Evolutionary conservation across 805 yeast genomes (phyloP).

Genomic region (Tetrapisispora arboricola): DNA sequence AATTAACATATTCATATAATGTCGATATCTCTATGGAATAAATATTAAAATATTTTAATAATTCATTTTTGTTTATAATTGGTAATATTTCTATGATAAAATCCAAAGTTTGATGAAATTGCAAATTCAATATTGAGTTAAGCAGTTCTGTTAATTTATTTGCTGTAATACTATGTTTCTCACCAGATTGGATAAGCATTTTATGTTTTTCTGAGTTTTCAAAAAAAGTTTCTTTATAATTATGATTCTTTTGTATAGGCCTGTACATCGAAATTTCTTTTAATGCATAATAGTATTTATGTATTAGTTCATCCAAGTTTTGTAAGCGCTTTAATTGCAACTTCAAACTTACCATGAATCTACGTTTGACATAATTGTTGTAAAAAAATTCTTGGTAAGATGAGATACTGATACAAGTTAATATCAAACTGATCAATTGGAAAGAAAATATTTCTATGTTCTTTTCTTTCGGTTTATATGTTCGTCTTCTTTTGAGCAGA

Average conservation of each 20-base stretch:
- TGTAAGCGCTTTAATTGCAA: slow-evolving; percentile 10
- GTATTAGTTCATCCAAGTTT: slow-evolving; percentile 18
- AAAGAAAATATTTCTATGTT: neutral
- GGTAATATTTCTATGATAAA: slow-evolving; percentile 23
- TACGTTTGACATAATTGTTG: slow-evolving; percentile 13
- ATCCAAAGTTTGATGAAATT: slow-evolving; percentile 19
- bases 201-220: neutral
- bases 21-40: slow-evolving; percentile 31
- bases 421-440: slow-evolving; percentile 7
- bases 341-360: slow-evolving; percentile 11
- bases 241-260: neutral
- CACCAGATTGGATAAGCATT: slow-evolving; percentile 2
- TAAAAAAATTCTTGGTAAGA: slow-evolving; percentile 18
- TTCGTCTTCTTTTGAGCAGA: neutral
- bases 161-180: slow-evolving; percentile 8
- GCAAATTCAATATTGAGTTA: slow-evolving; percentile 23
- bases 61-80: slow-evolving; percentile 22
- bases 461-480: too few species aligned
- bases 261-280: slow-evolving; percentile 25
- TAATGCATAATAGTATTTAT: slow-evolving; percentile 20
- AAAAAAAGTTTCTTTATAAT: neutral
- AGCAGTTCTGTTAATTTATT: slow-evolving; percentile 23
- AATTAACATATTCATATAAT: slow-evolving; percentile 16
- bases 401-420: slow-evolving; percentile 13
- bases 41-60: slow-evolving; percentile 35